A percentile compares a stretch with the other conserved stretches of the same genome.
phyloP scores from a whole-genome alignment of 306 rosid species.

The Hylodesmum podocarpum region DNA sequence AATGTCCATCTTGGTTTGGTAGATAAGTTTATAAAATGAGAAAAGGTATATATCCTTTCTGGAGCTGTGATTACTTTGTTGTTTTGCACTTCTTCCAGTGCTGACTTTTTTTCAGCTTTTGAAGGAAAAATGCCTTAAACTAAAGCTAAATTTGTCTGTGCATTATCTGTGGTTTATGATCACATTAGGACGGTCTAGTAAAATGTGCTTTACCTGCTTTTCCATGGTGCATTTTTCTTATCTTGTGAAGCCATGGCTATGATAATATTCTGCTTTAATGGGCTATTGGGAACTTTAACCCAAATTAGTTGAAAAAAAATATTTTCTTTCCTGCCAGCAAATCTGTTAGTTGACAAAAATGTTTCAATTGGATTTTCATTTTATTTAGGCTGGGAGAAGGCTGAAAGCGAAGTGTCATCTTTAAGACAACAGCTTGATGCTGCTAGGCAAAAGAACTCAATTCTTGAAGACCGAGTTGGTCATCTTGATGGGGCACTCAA shows the following conservation, averaged over 20 bases:
- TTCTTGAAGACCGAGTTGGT: conserved; percentile 70
- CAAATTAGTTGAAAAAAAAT: background rate
- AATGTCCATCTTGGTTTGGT: conserved; percentile 5
- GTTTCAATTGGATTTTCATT: conserved; percentile 12
- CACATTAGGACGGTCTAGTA: background rate
- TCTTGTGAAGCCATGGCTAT: background rate
- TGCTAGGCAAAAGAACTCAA: conserved; percentile 55
- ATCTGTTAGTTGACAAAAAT: background rate
- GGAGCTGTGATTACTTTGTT: conserved; percentile 13
- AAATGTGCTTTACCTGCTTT: conserved; percentile 23
- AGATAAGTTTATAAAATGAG: background rate
- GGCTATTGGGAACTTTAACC: background rate
- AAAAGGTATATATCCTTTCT: conserved; percentile 11
- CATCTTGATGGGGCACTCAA: conserved; percentile 87
- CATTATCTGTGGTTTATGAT: background rate
- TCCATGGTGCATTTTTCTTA: conserved; percentile 20
- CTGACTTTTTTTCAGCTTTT: background rate
- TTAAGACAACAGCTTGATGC: conserved; percentile 66
- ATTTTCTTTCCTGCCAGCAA: background rate
- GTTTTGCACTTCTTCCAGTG: background rate
- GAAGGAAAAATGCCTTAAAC: background rate
- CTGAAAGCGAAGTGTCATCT: conserved; percentile 59
- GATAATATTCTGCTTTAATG: conserved; percentile 5
- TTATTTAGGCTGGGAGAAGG: conserved; percentile 82
- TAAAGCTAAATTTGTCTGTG: background rate